Conservation (phyloP, 768 basidiomycete species). For the Saitozyma sp. region DNA sequence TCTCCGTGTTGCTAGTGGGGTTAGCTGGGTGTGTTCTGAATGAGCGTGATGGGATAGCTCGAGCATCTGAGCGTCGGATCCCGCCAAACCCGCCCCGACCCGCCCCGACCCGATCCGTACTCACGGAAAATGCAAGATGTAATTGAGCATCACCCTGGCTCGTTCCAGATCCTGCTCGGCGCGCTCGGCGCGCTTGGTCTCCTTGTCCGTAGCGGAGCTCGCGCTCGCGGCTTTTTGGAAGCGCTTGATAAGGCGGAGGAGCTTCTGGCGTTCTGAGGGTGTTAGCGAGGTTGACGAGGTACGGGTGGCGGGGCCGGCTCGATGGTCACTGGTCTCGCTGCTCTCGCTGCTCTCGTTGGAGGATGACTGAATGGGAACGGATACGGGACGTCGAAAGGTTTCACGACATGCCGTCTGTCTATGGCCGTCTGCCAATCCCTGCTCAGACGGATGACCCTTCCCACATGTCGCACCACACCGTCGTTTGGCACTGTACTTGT, state of each 20-base stretch:
- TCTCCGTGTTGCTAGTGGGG: conserved; percentile 61
- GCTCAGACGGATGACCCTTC: conserved; percentile 1
- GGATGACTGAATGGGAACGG: not conserved
- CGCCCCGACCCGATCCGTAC: conserved; percentile 20
- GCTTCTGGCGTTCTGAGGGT: conserved; percentile 76
- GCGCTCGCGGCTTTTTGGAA: conserved; percentile 18
- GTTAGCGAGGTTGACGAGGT: not conserved
- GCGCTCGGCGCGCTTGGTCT: conserved; percentile 56
- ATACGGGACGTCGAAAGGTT: too few relatives aligned
- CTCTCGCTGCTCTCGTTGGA: not conserved
- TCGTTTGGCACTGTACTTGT: conserved; percentile 4
- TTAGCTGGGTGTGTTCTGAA: conserved; percentile 66
- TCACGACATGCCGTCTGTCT: too few relatives aligned
- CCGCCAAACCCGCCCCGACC: not conserved
- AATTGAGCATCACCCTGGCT: conserved; percentile 84
- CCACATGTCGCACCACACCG: conserved; percentile 6
- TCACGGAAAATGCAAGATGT: conserved; percentile 66
- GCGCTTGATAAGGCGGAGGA: conserved; percentile 67
- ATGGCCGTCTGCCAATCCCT: not conserved
- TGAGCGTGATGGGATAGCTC: conserved; percentile 42
- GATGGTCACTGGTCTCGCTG: not conserved
- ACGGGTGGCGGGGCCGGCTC: too few relatives aligned
- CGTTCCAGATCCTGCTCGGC: conserved; percentile 61
- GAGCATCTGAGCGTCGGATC: too few relatives aligned
- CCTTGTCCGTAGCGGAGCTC: conserved; percentile 60